A percentile compares a stretch with the other conserved stretches of the same genome.
Evolutionary conservation across 1,284 basidiomycete genomes (phyloP).

Genomic region (Sanghuangporus sanghuang): DNA sequence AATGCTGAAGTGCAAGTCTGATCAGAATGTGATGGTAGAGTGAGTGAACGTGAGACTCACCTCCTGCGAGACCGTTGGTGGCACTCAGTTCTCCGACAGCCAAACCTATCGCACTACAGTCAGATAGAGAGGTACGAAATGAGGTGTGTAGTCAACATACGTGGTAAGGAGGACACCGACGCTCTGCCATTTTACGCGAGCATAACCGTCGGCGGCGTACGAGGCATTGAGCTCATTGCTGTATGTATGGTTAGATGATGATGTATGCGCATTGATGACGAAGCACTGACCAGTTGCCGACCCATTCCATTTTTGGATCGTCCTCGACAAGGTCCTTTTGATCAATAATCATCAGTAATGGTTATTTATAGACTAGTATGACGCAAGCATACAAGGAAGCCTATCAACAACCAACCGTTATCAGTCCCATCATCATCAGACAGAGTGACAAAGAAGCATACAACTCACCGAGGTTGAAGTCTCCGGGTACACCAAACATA

Average conservation of each 20-base stretch:
- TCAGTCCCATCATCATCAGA: not conserved
- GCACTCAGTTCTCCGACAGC: constrained; percentile 88
- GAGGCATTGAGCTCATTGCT: constrained; percentile 86
- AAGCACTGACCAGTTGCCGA: constrained; percentile 72
- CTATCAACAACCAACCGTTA: constrained; percentile 21
- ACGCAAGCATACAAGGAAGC: constrained; percentile 50
- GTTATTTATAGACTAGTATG: not conserved
- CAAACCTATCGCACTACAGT: constrained; percentile 56
- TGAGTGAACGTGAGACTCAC: constrained; percentile 27
- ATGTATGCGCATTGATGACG: not conserved
- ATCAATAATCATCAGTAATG: not conserved
- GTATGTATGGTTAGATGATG: not conserved
- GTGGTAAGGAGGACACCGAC: constrained; percentile 77
- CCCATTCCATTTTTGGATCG: constrained; percentile 76
- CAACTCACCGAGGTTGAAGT: constrained; percentile 76
- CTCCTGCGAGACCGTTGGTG: constrained; percentile 75
- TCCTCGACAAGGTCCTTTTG: constrained; percentile 81
- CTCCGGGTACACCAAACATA: constrained; percentile 89
- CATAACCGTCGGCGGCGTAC: constrained; percentile 95
- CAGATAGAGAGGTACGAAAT: not conserved
- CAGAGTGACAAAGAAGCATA: not conserved
- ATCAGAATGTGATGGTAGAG: not conserved
- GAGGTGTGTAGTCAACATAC: constrained; percentile 32
- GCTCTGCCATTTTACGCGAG: constrained; percentile 72
- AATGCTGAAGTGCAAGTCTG: constrained; percentile 40